Evolutionary conservation across 2,329 filamentous ascomycete species (phyloP).

Genomic region (Colletotrichum sp.): DNA sequence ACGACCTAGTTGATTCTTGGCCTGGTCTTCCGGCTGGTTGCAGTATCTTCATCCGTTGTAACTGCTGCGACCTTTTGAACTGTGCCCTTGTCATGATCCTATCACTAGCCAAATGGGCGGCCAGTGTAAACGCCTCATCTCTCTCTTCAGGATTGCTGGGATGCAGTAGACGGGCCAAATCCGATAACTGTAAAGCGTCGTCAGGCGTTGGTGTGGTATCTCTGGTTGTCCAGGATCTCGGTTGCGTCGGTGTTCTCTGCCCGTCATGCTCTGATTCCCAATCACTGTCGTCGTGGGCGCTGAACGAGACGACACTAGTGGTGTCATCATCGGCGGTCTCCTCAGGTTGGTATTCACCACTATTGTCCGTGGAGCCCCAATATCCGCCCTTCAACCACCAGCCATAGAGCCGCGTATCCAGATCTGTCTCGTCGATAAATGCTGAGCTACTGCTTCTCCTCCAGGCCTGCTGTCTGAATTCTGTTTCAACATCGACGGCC

Average conservation of each 20-base stretch:
- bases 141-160: constrained; percentile 79
- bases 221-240: constrained; percentile 39
- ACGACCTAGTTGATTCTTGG: constrained; percentile 31
- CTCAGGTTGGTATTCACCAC: constrained; percentile 74
- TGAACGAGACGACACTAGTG: constrained; percentile 77
- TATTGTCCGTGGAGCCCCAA: constrained; percentile 83
- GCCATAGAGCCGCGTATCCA: constrained; percentile 78
- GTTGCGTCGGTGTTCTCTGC: constrained; percentile 77
- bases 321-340: constrained; percentile 70
- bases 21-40: constrained; percentile 46
- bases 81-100: constrained; percentile 82
- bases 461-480: constrained; percentile 70
- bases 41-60: constrained; percentile 73
- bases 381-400: constrained; percentile 87
- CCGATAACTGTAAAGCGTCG: constrained; percentile 66
- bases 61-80: constrained; percentile 71
- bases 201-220: constrained; percentile 67
- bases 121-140: constrained; percentile 80
- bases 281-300: constrained; percentile 48
- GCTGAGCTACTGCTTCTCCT: constrained; percentile 37
- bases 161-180: constrained; percentile 82
- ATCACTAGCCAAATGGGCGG: constrained; percentile 76
- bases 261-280: constrained; percentile 55
- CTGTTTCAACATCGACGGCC: constrained; percentile 80
- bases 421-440: constrained; percentile 62